Conservation (phyloP, 1,284 basidiomycete species). For the Irpex sp. region DNA sequence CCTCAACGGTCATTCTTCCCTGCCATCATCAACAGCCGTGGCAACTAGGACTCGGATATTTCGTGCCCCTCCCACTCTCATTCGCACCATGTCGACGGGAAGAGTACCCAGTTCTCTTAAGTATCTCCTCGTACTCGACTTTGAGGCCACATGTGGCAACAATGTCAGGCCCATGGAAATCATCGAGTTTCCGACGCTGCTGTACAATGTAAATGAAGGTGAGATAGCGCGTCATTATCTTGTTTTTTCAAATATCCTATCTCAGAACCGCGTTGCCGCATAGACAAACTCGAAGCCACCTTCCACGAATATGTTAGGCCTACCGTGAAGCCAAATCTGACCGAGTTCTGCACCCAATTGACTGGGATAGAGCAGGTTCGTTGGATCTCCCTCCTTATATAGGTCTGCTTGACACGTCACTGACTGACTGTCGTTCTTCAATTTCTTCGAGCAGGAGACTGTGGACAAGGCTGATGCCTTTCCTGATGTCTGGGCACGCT, state of each 20-base stretch:
- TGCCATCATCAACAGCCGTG: background rate
- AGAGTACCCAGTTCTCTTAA: slow-evolving; percentile 7
- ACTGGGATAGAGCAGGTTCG: slow-evolving; percentile 34
- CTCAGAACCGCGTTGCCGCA: background rate
- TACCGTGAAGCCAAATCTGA: slow-evolving; percentile 23
- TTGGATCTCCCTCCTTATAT: background rate
- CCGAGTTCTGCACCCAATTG: slow-evolving; percentile 30
- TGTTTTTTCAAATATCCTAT: background rate
- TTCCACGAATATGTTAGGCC: slow-evolving; percentile 35
- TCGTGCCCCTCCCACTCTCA: background rate
- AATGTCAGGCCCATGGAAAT: slow-evolving; percentile 24
- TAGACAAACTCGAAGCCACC: slow-evolving; percentile 23
- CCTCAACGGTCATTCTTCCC: too few relatives aligned
- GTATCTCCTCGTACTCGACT: slow-evolving; percentile 31
- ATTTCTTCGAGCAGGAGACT: slow-evolving; percentile 18
- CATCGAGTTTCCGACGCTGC: slow-evolving; percentile 32
- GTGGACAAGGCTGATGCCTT: slow-evolving; percentile 29
- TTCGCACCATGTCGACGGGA: background rate
- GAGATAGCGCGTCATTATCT: background rate
- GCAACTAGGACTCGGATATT: background rate
- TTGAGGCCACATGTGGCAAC: slow-evolving; percentile 32
- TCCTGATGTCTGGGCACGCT: slow-evolving; percentile 29
- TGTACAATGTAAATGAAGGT: slow-evolving; percentile 27
- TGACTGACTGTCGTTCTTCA: background rate
- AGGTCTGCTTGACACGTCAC: background rate